Evolutionary conservation across 306 rosid species (phyloP), one percentile per base, ranked within the genome.

Genomic region (Datisca glomerata): DNA sequence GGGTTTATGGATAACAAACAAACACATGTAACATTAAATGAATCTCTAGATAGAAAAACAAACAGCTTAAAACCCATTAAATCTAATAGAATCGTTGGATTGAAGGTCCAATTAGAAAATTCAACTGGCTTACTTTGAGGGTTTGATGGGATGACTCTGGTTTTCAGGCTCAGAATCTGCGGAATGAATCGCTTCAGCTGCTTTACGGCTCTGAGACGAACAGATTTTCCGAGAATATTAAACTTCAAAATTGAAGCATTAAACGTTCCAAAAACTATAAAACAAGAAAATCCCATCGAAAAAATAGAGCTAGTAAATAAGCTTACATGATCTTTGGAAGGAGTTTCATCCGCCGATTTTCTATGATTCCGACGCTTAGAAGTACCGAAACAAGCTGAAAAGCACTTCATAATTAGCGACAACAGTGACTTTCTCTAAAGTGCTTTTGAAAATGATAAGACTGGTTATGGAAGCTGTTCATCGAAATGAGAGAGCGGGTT

Each of bases 81-180:
- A 15, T 9, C 27, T 8, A 43, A 12, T 39, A 32, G 24, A 41
- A 2, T 20, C 24, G 39, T 13, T 17, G 32, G 25, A 38, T 7
- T 6, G 7, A 16, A 20, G 43, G 44, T 24, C 6, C 11, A 10
- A 6, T 8, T 38, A 5, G 21, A n/a, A 12, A 18, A 9, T 28
- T 6, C 53, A 7, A 25, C n/a, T 23, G 39, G 38, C 77, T 68
- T 67, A 79, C 97, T 55, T 53, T 7, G 69, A 65, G 56, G 61
- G 54, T 10, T 41, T 49, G 16, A 38, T 51, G 57, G 52, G 52
- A 8, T 34, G 36, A 47, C 45, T 23, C 47, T 57, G 47, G 27
- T 58, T 55, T 22, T 51, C 55, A 47, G 33, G 43, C 39, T 42
- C 19, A 35, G 34, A 27, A 19, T 53, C 51, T 14, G 24, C 12